Conservation (phyloP, 75 land plant species). For the Selaginella tamariscina region DNA sequence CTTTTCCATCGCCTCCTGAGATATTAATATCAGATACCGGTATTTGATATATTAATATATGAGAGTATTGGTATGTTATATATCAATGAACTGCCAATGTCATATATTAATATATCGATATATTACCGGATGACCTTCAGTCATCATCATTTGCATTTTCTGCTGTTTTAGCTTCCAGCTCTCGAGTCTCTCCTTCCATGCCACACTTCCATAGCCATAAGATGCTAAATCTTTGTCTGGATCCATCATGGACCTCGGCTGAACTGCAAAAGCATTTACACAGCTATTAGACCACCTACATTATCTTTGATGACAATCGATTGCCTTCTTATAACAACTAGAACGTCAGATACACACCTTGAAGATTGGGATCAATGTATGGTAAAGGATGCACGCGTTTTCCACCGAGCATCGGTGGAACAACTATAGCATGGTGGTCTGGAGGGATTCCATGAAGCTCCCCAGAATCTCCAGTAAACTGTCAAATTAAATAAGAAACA, state of each 20-base stretch:
- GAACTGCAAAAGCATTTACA: constrained; percentile 34
- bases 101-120: no score
- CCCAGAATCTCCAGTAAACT: constrained; percentile 21
- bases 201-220: constrained; percentile 90
- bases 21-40: no score
- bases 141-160: constrained; percentile 34
- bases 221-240: constrained; percentile 62
- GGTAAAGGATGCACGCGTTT: constrained; percentile 7
- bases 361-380: constrained; percentile 5
- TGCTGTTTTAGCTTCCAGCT: constrained; percentile 46
- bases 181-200: constrained; percentile 87
- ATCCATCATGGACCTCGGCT: constrained; percentile 35
- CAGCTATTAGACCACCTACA: no score
- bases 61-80: no score
- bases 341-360: constrained; percentile 1
- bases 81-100: no score
- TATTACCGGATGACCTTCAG: constrained; percentile 18
- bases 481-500: no score
- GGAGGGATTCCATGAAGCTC: constrained; percentile 31
- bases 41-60: no score
- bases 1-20: constrained; percentile 31
- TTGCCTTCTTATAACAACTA: no score
- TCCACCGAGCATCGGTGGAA: constrained; percentile 11
- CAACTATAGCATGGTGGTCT: neutral
- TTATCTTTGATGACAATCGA: no score